Evolutionary conservation across 2,329 filamentous ascomycete genomes (phyloP).

Genomic region (Aureobasidium leucospermi): DNA sequence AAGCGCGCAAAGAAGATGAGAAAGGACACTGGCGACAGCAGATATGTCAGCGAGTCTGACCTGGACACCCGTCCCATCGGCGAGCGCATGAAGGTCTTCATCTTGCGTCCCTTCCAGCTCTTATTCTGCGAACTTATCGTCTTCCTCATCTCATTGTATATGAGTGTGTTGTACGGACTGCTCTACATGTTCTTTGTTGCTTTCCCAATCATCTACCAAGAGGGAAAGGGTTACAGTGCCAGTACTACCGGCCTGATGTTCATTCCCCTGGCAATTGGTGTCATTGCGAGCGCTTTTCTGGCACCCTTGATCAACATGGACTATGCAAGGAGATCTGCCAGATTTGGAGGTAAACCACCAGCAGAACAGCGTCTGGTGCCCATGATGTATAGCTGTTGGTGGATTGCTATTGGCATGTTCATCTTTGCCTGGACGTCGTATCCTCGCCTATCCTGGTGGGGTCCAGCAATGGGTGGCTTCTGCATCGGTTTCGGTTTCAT

Average conservation of each 20-base stretch:
- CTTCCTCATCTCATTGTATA: conserved; percentile 75
- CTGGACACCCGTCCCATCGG: conserved; percentile 61
- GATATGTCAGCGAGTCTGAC: conserved; percentile 72
- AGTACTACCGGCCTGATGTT: conserved; percentile 78
- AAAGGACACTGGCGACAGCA: conserved; percentile 56
- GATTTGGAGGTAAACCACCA: conserved; percentile 65
- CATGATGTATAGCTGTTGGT: conserved; percentile 52
- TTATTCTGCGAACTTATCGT: conserved; percentile 80
- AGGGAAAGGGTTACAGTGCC: conserved; percentile 70
- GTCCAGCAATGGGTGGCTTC: conserved; percentile 41
- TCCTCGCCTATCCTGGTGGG: conserved; percentile 57
- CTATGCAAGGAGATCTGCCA: conserved; percentile 58
- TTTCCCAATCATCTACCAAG: conserved; percentile 58
- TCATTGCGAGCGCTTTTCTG: conserved; percentile 43
- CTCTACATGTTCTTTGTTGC: conserved; percentile 73
- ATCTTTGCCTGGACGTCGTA: conserved; percentile 67
- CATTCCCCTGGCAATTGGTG: conserved; percentile 72
- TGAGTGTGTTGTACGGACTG: conserved; percentile 71
- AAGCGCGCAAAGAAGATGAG: conserved; percentile 63
- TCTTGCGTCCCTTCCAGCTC: conserved; percentile 77
- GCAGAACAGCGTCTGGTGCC: conserved; percentile 73
- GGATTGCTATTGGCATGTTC: conserved; percentile 59
- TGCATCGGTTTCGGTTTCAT: conserved; percentile 28
- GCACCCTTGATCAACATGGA: conserved; percentile 69
- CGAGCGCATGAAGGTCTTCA: conserved; percentile 65